Evolutionary conservation across 495 filamentous ascomycete species (phyloP).

Genomic region (Neurospora sp.): DNA sequence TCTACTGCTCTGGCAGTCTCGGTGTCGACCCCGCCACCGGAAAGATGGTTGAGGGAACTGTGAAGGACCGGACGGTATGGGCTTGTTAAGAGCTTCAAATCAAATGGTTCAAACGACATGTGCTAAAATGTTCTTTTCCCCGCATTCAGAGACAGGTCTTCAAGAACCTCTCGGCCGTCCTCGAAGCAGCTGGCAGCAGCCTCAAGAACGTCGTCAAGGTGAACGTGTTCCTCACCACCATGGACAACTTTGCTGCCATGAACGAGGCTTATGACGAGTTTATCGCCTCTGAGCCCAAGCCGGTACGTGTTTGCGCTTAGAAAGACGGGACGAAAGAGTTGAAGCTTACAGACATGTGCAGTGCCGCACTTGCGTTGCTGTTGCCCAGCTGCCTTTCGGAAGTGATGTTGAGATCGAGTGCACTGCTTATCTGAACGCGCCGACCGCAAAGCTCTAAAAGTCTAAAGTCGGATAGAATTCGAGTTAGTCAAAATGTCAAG

Average conservation of each 20-base stretch:
- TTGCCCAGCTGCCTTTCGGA: conserved; percentile 51
- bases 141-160: conserved; percentile 35
- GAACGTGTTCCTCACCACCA: conserved; percentile 56
- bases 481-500: not conserved
- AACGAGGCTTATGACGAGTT: conserved; percentile 50
- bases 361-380: conserved; percentile 57
- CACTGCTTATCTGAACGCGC: conserved; percentile 37
- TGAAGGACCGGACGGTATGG: conserved; percentile 45
- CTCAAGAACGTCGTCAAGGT: conserved; percentile 55
- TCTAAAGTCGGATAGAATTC: not conserved
- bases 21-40: conserved; percentile 41
- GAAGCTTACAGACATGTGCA: not conserved
- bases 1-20: conserved; percentile 48
- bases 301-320: conserved; percentile 20
- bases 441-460: not conserved
- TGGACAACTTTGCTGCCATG: conserved; percentile 58
- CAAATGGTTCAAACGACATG: not conserved
- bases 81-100: not conserved
- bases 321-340: not conserved
- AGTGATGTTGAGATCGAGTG: conserved; percentile 69
- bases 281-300: conserved; percentile 47
- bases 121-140: not conserved
- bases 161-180: conserved; percentile 51
- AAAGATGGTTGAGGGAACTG: conserved; percentile 39
- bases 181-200: conserved; percentile 48